Percentiles rank a stretch among this genome's conserved stretches.
Evolutionary conservation across 306 rosid genomes (phyloP).

Genomic region (Dalbergia oliveri): DNA sequence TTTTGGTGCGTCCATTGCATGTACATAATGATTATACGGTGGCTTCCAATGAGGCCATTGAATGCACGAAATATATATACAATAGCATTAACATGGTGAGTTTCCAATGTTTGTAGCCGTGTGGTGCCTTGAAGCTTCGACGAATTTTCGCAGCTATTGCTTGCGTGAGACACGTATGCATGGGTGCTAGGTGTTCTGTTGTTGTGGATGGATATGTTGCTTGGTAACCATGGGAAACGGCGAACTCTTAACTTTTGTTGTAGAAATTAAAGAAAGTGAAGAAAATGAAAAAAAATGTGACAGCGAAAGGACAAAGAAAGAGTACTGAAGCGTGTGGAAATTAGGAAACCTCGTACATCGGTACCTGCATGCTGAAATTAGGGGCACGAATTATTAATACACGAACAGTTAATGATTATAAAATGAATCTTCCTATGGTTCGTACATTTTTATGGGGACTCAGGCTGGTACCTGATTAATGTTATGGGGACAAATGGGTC

Average conservation of each 20-base stretch:
- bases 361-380: neutral
- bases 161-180: constrained; percentile 44
- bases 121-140: constrained; percentile 47
- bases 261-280: neutral
- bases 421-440: constrained; percentile 48
- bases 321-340: neutral
- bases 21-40: too few relatives aligned
- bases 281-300: neutral
- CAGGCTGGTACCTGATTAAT: too few relatives aligned
- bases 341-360: neutral
- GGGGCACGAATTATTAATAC: neutral
- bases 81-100: constrained; percentile 9
- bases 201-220: constrained; percentile 6
- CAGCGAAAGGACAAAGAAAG: too few relatives aligned
- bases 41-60: neutral
- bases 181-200: neutral
- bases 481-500: too few relatives aligned
- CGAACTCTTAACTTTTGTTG: constrained; percentile 23
- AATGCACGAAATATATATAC: neutral
- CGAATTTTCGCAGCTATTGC: constrained; percentile 45
- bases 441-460: neutral
- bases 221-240: constrained; percentile 28
- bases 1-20: constrained; percentile 1
- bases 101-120: constrained; percentile 36
- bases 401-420: neutral